Conservation (phyloP, 139 green algal genomes). For the Ettlia oleoabundans region DNA sequence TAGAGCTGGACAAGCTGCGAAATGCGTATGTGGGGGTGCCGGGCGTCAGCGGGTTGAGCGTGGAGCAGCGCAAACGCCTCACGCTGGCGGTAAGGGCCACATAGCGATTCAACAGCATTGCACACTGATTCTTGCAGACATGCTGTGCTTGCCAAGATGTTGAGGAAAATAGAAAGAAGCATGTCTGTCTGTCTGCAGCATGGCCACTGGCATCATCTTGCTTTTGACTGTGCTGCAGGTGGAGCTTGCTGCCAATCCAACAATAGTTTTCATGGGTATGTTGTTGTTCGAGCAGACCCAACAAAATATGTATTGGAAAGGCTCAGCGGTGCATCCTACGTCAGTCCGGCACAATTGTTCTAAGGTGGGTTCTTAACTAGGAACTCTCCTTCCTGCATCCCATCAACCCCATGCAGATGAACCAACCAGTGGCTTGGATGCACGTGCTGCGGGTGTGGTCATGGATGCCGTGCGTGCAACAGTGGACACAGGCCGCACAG, state of each 20-base stretch:
- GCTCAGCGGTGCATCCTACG: no score
- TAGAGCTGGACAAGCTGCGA: slow-evolving; percentile 59
- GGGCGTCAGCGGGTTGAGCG: slow-evolving; percentile 48
- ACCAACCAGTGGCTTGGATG: slow-evolving; percentile 61
- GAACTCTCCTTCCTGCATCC: slow-evolving; percentile 39
- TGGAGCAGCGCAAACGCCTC: slow-evolving; percentile 67
- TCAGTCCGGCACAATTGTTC: no score
- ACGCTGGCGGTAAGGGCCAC: slow-evolving; percentile 49
- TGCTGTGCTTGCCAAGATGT: no score
- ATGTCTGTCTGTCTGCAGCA: no score
- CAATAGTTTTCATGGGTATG: slow-evolving; percentile 37
- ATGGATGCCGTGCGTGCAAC: slow-evolving; percentile 60
- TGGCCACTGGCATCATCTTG: no score
- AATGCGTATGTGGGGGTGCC: slow-evolving; percentile 52
- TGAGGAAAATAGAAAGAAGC: no score
- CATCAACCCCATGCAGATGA: slow-evolving; percentile 48
- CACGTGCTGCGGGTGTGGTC: slow-evolving; percentile 67
- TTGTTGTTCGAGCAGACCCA: no score
- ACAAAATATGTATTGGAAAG: no score
- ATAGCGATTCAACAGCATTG: no score
- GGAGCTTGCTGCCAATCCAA: slow-evolving; percentile 41
- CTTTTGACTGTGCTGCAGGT: neutral
- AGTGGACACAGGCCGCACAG: slow-evolving; percentile 56
- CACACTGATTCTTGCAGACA: no score
- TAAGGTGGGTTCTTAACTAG: no score